Evolutionary conservation across 306 rosid species (phyloP).

Genomic region (Arachis stenosperma): DNA sequence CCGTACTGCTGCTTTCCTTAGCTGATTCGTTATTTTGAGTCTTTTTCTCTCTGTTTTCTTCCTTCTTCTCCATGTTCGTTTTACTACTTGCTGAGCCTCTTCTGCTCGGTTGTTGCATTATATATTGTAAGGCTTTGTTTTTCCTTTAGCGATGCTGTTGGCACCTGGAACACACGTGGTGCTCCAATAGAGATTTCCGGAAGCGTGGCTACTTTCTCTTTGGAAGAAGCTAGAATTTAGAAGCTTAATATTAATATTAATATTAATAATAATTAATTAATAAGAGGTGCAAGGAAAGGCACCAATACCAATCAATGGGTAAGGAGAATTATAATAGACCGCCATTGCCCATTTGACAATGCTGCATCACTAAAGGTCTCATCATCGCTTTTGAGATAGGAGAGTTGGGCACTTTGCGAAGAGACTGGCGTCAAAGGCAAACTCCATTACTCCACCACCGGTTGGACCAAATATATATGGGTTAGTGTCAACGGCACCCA

Average conservation of each 20-base stretch:
- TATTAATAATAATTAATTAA: background rate
- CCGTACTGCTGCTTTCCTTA: slow-evolving; percentile 42
- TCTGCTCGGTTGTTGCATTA: background rate
- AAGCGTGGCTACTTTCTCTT: slow-evolving; percentile 11
- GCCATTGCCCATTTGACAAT: too few species aligned
- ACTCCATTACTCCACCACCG: too few species aligned
- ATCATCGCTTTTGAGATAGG: too few species aligned
- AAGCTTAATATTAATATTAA: background rate
- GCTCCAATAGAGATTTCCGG: background rate
- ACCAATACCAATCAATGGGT: too few species aligned
- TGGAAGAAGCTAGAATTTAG: background rate
- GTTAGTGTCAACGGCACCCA: too few species aligned
- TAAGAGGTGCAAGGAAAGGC: too few species aligned
- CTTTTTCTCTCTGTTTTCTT: background rate
- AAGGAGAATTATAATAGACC: too few species aligned
- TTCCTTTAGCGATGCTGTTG: background rate
- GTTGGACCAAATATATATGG: too few species aligned
- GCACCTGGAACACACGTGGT: slow-evolving; percentile 29
- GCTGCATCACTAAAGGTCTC: too few species aligned
- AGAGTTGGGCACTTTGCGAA: too few species aligned
- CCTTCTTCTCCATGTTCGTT: slow-evolving; percentile 31
- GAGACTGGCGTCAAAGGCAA: too few species aligned
- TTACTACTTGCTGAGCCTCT: background rate
- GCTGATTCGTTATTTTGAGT: background rate
- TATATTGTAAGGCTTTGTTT: background rate